A percentile compares a stretch with the other conserved stretches of the same genome.
Conservation (phyloP, 345 rosid species). For the Citrus glauca region DNA sequence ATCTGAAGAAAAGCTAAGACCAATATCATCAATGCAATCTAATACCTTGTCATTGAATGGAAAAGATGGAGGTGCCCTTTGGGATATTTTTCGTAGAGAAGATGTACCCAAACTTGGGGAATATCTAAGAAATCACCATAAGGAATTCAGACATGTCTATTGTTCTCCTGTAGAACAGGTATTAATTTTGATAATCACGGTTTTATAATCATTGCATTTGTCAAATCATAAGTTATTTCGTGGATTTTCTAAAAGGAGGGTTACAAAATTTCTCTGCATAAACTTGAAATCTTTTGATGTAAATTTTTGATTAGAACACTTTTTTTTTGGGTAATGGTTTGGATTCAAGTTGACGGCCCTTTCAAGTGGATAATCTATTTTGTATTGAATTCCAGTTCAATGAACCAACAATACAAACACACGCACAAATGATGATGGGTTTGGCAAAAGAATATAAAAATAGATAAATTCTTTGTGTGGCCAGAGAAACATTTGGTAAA, state of each 20-base stretch:
- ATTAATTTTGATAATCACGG: not conserved
- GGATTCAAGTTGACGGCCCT: not conserved
- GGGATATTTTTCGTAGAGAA: slow-evolving; percentile 50
- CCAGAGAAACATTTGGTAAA: not conserved
- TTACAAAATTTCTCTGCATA: not conserved
- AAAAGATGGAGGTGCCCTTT: slow-evolving; percentile 40
- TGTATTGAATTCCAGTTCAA: not conserved
- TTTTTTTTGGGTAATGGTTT: not conserved
- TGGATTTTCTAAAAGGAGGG: not conserved
- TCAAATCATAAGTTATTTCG: not conserved
- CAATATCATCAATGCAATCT: not conserved
- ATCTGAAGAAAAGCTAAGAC: not conserved
- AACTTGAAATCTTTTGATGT: not conserved
- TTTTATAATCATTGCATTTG: not conserved
- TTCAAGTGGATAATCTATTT: not conserved
- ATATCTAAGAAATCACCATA: not conserved
- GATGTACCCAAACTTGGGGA: slow-evolving; percentile 34
- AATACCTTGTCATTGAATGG: not conserved
- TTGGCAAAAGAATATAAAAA: not conserved
- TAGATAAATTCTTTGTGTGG: not conserved
- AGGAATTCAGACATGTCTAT: slow-evolving; percentile 28
- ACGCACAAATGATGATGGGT: not conserved
- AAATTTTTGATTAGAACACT: too few species aligned
- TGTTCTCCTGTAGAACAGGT: slow-evolving; percentile 36
- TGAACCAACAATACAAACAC: not conserved